phyloP scores from a whole-genome alignment of 1,284 basidiomycete genomes.

The Papiliotrema fonsecae region DNA sequence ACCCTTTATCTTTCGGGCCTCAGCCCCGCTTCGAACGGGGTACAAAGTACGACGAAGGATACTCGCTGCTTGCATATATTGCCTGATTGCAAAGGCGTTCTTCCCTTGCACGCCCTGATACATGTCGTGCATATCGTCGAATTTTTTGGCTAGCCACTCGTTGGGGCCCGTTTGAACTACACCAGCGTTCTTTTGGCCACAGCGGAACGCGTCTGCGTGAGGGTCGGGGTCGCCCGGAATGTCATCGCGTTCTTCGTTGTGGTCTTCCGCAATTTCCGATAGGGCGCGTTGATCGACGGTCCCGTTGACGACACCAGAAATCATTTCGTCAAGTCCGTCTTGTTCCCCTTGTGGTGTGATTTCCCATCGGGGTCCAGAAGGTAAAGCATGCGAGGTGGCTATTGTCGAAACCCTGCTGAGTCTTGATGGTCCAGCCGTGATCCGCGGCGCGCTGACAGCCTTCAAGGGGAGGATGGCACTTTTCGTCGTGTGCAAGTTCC shows the following conservation, averaged over 20 bases:
- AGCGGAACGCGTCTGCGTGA: constrained; percentile 28
- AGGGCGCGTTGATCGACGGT: constrained; percentile 10
- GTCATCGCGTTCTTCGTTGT: not conserved
- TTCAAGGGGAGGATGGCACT: not conserved
- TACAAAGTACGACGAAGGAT: constrained; percentile 52
- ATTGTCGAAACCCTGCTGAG: constrained; percentile 1
- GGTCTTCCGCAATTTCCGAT: not conserved
- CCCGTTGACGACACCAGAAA: constrained; percentile 31
- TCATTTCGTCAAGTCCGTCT: constrained; percentile 39
- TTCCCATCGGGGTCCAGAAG: constrained; percentile 31
- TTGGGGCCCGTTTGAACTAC: constrained; percentile 29
- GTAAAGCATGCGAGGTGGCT: constrained; percentile 24
- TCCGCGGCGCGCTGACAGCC: no score
- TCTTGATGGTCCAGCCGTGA: constrained; percentile 3
- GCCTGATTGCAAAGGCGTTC: constrained; percentile 33
- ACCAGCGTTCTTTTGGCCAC: constrained; percentile 33
- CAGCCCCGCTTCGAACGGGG: constrained; percentile 59
- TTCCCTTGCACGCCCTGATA: constrained; percentile 38
- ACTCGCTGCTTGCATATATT: constrained; percentile 36
- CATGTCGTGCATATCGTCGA: constrained; percentile 37
- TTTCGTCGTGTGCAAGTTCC: constrained; percentile 1
- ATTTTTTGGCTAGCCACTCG: constrained; percentile 40
- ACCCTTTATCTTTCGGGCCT: constrained; percentile 62
- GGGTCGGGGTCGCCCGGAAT: not conserved
- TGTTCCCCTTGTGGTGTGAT: constrained; percentile 7